Evolutionary conservation across 805 yeast genomes (phyloP), one percentile per base, ranked within the genome.

Genomic region (Ogataea philodendri): DNA sequence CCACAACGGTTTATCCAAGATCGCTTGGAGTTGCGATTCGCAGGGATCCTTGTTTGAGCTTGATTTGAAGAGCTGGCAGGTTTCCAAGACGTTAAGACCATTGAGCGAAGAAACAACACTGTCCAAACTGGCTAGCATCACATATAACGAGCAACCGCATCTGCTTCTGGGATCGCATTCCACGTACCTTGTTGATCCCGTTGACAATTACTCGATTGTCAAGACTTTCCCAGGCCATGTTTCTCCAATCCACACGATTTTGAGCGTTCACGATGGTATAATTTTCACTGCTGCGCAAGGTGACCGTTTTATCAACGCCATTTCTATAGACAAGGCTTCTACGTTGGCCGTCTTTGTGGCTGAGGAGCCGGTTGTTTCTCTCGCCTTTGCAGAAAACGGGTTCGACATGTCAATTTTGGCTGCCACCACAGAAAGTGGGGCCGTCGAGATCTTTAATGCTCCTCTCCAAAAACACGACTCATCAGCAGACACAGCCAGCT

Each of bases 301-400:
- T 42, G 97, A 89, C 58, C 72, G 97, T 48, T 87, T 85, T 57
- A 70, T 88, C 46, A 86, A 86, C 55, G 65, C 84, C 22, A 80
- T 82, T 53, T 72, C 81, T 8, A 37, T 77, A 2, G 60, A 66
- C 20, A 60, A 64, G 30, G 53, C 61, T 18, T 53, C 75, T 3
- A 66, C 80, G 3, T 60, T 63, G 15, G 59, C 69, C 7, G 84
- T 88, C 3, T 72, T 86, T 38, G 88, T 84, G 10, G 69, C 89
- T 3, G 83, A 81, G 44, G 67, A 86, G 10, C 74, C 83, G 32
- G 76, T 85, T 9, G 39, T 55, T 1, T 59, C 63, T 6, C 54
- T 83, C 7, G 55, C 72, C 0, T 59, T 67, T 39, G 55, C 50
- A 7, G 45, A 42, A n/a, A 58, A 55, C 32, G 57, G 51, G 11